Evolutionary conservation across 768 basidiomycete genomes (phyloP), one percentile per base, ranked within the genome.

Genomic region (Naganishia vaughanmartiniae): DNA sequence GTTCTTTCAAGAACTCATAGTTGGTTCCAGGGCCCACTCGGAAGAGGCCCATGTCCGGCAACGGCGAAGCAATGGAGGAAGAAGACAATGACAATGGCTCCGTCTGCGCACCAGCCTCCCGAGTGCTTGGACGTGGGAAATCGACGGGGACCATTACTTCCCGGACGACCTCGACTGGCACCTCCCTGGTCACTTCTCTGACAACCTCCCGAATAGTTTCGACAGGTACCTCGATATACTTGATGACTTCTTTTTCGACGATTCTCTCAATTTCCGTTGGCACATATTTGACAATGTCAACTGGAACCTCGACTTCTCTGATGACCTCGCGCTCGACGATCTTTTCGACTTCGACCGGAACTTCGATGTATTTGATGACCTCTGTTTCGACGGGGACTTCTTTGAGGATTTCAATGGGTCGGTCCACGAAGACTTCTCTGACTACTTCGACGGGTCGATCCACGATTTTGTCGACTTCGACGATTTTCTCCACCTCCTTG

Each of bases 1-100:
- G 79, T 33, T 76, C 77, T 65, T 79, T 80, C 65, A 81, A 77
- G 80, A 81, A 81, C 36, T 81, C 80, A 72, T 80, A 79, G 60
- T 76, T 78, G 31, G 75, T 46, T 26, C 77, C 79, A n/a, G 76
- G 54, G 4, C 60, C 67, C 46, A 78, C 74, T 30, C 74, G 66
- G 79, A 76, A 78, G 48, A 81, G 68, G 15, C 75, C 73, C 7
- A 77, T 46, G 56, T 79, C 78, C 3, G 76, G 66, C 0, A 77
- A 36, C 24, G 75, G 74, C 31, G 73, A 66, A 42, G 54, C 65
- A 1, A 69, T 45, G 19, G 70, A 71, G 17, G 67, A 31, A 15
- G 70, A 69, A 36, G 67, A 57, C 4, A 71, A 42, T 24, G 74
- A 70, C 26, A 75, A 30, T 33, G 67, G 54, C 54, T 74, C 74